Conservation (phyloP, 495 filamentous ascomycete species). For the Tuber brumale region DNA sequence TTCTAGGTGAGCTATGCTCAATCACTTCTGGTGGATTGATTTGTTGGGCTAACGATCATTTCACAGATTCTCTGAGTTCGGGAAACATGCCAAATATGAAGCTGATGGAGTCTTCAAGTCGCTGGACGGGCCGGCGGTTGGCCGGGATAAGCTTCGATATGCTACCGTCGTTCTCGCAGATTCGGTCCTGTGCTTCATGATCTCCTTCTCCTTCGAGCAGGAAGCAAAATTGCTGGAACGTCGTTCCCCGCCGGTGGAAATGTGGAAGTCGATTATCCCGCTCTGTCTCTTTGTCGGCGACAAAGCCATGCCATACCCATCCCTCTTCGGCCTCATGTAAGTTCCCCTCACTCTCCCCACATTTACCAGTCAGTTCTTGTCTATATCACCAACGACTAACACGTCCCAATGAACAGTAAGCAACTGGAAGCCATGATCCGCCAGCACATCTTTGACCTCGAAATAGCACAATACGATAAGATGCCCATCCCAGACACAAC, state of each 20-base stretch:
- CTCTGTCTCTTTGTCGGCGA: conserved; percentile 37
- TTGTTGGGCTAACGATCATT: conserved; percentile 10
- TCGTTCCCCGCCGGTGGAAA: conserved; percentile 25
- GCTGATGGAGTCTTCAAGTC: conserved; percentile 34
- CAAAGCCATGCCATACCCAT: conserved; percentile 24
- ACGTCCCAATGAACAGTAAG: conserved; percentile 20
- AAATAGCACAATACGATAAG: conserved; percentile 29
- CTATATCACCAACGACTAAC: not conserved
- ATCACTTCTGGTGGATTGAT: not conserved
- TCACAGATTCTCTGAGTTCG: conserved; percentile 33
- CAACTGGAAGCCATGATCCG: conserved; percentile 39
- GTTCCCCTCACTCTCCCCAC: not conserved
- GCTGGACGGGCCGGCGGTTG: conserved; percentile 9
- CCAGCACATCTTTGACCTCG: conserved; percentile 39
- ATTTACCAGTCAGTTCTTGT: not conserved
- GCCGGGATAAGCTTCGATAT: conserved; percentile 29
- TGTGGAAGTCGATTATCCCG: conserved; percentile 41
- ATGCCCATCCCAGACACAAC: conserved; percentile 30
- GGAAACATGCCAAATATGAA: conserved; percentile 35
- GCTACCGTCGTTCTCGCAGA: conserved; percentile 33
- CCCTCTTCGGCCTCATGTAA: conserved; percentile 26
- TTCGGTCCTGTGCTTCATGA: conserved; percentile 39
- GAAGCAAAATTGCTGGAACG: conserved; percentile 29
- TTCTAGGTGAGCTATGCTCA: conserved; percentile 24
- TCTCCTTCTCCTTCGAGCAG: conserved; percentile 38